phyloP scores from a whole-genome alignment of 129 eudicot genomes.

The Helichrysum umbraculigerum region DNA sequence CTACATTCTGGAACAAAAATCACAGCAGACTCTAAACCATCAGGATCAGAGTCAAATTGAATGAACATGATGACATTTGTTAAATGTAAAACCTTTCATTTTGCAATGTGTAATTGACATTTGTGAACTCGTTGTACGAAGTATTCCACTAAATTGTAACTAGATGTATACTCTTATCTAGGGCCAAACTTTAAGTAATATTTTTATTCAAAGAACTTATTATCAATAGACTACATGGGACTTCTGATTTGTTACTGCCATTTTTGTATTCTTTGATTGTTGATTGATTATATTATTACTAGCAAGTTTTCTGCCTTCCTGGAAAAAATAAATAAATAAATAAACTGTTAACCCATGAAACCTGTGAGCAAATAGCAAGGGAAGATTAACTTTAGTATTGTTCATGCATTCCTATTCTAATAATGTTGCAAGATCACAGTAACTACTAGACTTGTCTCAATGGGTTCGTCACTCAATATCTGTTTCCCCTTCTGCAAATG shows the following conservation, averaged over 20 bases:
- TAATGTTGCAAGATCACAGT: no score
- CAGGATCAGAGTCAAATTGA: not conserved
- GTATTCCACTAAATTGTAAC: not conserved
- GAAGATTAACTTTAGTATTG: not conserved
- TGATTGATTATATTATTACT: no score
- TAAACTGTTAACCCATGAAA: not conserved
- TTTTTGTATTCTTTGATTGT: not conserved
- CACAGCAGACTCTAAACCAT: slow-evolving; percentile 21
- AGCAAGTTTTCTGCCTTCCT: not conserved
- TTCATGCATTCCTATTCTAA: no score
- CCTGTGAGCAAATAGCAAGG: not conserved
- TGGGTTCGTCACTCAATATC: not conserved
- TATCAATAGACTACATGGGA: no score
- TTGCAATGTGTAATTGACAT: not conserved
- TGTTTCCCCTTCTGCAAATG: not conserved
- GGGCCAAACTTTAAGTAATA: not conserved
- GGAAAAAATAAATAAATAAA: no score
- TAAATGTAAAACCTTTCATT: not conserved
- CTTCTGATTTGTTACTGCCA: not conserved
- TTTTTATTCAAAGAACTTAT: no score
- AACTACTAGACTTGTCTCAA: not conserved
- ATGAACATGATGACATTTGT: not conserved
- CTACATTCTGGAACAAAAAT: slow-evolving; percentile 46
- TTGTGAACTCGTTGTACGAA: not conserved
- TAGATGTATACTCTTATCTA: not conserved